A percentile compares a stretch with the other conserved stretches of the same genome.
These are phyloP conservation scores for Alternaria sp. DNA, from an alignment of 2,329 filamentous ascomycete genomes.

Conservation along the genomic window DNA sequence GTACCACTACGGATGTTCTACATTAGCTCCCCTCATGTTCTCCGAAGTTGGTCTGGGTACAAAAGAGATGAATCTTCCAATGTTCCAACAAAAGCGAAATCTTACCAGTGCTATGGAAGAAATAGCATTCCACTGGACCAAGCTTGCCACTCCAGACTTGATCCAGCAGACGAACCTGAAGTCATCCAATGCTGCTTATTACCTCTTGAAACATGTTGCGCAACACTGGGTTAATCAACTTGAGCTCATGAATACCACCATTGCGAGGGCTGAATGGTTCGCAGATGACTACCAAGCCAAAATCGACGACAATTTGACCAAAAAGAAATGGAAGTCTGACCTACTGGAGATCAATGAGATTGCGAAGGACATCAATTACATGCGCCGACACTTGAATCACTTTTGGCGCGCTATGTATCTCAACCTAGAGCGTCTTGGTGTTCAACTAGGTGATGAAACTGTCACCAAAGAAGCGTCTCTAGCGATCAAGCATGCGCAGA, in stretches of 20 bases:
- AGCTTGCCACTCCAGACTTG: neutral
- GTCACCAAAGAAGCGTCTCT: too few species aligned
- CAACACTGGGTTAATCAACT: constrained; percentile 9
- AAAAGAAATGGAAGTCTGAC: constrained; percentile 20
- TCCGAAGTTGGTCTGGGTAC: neutral
- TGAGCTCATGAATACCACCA: constrained; percentile 4
- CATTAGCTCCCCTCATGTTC: neutral
- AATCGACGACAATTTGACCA: constrained; percentile 10
- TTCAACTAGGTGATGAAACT: neutral
- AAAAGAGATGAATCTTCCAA: neutral
- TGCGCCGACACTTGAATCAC: constrained; percentile 22
- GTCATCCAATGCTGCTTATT: constrained; percentile 2
- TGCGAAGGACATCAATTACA: constrained; percentile 25
- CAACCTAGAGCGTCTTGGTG: constrained; percentile 15
- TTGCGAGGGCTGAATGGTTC: constrained; percentile 18
- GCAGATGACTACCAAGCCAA: constrained; percentile 24
- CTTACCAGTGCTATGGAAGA: neutral
- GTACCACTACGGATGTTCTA: neutral
- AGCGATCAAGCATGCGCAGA: too few species aligned
- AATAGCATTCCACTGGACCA: neutral
- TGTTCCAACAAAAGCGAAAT: neutral
- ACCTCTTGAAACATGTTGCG: neutral
- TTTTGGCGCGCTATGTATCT: constrained; percentile 23
- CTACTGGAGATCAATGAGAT: constrained; percentile 18
- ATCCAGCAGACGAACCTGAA: neutral